Base-by-base conservation (phyloP, 306 rosid genomes). In the Citrullus mucosospermus region DNA sequence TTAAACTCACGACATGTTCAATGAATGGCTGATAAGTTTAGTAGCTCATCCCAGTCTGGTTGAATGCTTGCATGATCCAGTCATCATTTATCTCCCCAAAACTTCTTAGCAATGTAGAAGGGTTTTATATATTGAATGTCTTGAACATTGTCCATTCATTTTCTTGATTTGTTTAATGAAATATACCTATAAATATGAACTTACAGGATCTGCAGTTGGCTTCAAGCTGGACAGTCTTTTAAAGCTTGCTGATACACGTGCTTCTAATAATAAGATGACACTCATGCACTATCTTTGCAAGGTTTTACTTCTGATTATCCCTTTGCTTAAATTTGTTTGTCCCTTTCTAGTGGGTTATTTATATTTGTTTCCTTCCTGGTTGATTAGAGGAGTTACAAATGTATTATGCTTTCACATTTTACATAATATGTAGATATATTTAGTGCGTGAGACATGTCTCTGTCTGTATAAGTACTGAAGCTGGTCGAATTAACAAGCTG, bases 281-380 rank as follows among this genome's bases (percentile, higher is more conserved):
- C 91, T 96, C 54, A 96, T 96, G 98, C 98, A 96, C 87, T 96
- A 91, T 89, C 99, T 96, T 78, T 96, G 99, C 88, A 92, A 92
- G 98, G 98, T 96, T 86, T 53, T 81, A 17, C 61, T 77, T 32
- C 60, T 66, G 74, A 79, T 69, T 34, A 16, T 69, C 48, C 54
- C 55, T 74, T 78, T 36, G n/a, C 22, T 81, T 59, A 58, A 57
- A 36, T 80, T 81, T 67, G 59, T 62, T 14, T 75, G 80, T 75
- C 80, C 34, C 69, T 67, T 55, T 75, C 85, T 44, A 78, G 67
- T 67, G 36, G 78, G 41, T 9, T 53, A 34, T 34, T 73, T 74
- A 32, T 50, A 43, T 16, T 72, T 15, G 18, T 30, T 53, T 30
- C 28, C 43, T 73, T 73, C 78, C 18, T 74, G 62, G 61, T 30